These are phyloP conservation scores for Cordyceps cicadae DNA, from an alignment of 2,329 filamentous ascomycete genomes.

Conservation along the genomic window DNA sequence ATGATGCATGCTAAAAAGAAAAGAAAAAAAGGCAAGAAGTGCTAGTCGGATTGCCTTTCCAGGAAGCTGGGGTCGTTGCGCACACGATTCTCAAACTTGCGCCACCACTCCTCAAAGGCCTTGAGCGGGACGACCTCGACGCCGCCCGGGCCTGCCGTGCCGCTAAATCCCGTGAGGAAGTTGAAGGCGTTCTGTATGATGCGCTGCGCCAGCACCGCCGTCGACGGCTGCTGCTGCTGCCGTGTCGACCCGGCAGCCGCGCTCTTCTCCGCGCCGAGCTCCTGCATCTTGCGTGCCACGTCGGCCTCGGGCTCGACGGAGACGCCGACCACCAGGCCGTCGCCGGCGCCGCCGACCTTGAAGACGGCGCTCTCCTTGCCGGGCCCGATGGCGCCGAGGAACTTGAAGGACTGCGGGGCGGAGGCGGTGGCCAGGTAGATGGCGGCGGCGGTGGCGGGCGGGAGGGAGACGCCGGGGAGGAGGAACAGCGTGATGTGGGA, in stretches of 20 bases:
- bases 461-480: conserved; percentile 67
- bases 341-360: conserved; percentile 48
- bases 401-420: conserved; percentile 53
- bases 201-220: conserved; percentile 74
- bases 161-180: conserved; percentile 81
- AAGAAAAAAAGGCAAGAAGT: background rate
- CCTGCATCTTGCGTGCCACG: conserved; percentile 62
- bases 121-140: conserved; percentile 88
- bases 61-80: conserved; percentile 82
- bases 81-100: conserved; percentile 83
- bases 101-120: conserved; percentile 97
- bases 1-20: background rate
- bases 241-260: conserved; percentile 15
- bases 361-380: conserved; percentile 92
- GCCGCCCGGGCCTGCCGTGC: conserved; percentile 49
- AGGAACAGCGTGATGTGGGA: conserved; percentile 85
- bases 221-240: conserved; percentile 41
- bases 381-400: conserved; percentile 81
- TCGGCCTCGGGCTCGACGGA: conserved; percentile 66
- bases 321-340: conserved; percentile 66
- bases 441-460: conserved; percentile 69
- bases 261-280: conserved; percentile 35
- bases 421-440: conserved; percentile 67
- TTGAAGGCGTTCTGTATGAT: conserved; percentile 98
- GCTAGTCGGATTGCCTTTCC: conserved; percentile 46